Evolutionary conservation across 768 basidiomycete species (phyloP).

Genomic region (Austroboletus eburneus): DNA sequence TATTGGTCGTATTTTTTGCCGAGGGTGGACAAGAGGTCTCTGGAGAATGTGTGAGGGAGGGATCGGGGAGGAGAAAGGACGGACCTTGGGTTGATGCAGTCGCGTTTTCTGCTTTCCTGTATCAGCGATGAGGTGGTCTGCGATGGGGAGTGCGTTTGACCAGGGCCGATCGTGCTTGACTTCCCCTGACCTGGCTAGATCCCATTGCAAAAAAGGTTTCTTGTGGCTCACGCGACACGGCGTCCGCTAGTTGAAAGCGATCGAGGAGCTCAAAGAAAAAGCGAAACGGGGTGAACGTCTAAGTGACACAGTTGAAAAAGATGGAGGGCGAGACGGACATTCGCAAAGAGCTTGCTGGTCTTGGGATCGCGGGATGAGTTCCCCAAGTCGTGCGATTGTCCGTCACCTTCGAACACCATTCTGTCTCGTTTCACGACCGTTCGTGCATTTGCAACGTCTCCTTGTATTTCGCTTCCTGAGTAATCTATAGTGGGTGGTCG

Average conservation of each 20-base stretch:
- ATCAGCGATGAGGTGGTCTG: constrained; percentile 59
- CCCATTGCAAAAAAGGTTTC: too few relatives aligned
- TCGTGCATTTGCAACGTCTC: too few relatives aligned
- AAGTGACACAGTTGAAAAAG: constrained; percentile 95
- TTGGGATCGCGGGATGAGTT: constrained; percentile 24
- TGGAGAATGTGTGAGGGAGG: constrained; percentile 29
- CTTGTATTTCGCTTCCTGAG: too few relatives aligned
- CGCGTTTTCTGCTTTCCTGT: constrained; percentile 48
- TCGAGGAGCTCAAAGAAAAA: too few relatives aligned
- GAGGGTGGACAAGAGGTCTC: constrained; percentile 60
- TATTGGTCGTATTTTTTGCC: constrained; percentile 93
- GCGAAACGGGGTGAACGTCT: too few relatives aligned
- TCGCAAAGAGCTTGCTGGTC: constrained; percentile 63
- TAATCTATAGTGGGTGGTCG: too few relatives aligned
- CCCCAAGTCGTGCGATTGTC: too few relatives aligned
- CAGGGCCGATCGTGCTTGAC: constrained; percentile 49
- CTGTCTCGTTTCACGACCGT: background rate
- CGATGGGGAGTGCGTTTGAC: constrained; percentile 63
- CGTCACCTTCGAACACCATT: background rate
- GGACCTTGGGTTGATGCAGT: constrained; percentile 64
- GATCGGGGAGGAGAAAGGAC: constrained; percentile 21
- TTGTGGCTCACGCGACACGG: too few relatives aligned
- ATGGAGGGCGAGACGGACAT: constrained; percentile 89
- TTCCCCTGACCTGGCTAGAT: too few relatives aligned
- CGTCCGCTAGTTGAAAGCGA: too few relatives aligned